Percentiles rank a stretch among this genome's conserved stretches.
Evolutionary conservation across 805 yeast species (phyloP).

Genomic region (Sugiyamaella americana): DNA sequence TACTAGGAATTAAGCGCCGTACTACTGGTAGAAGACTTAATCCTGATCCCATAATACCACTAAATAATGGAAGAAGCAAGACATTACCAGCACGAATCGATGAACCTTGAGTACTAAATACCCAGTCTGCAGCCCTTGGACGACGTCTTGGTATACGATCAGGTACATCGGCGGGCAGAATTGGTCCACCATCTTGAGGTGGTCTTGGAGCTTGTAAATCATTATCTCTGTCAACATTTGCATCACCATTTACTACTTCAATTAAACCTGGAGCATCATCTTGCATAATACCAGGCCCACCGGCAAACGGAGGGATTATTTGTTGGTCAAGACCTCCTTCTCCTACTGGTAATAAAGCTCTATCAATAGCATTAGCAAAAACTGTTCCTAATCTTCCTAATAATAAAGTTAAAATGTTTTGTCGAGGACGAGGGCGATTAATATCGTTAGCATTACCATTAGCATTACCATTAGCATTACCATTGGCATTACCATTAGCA

Average conservation of each 20-base stretch:
- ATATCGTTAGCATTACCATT: not conserved
- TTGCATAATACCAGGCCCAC: not conserved
- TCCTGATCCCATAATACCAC: slow-evolving; percentile 18
- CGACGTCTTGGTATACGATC: too few species aligned
- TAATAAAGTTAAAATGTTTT: slow-evolving; percentile 1
- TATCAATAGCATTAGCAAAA: slow-evolving; percentile 2
- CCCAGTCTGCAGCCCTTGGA: slow-evolving; percentile 18
- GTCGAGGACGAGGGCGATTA: not conserved
- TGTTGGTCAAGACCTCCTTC: not conserved
- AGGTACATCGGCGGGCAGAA: slow-evolving; percentile 1
- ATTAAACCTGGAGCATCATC: not conserved
- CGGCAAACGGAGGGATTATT: too few species aligned
- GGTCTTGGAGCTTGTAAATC: not conserved
- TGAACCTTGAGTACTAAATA: slow-evolving; percentile 13
- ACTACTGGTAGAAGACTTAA: slow-evolving; percentile 15
- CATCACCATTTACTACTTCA: not conserved
- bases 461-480: not conserved
- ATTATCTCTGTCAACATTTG: not conserved
- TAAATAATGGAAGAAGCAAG: slow-evolving; percentile 17
- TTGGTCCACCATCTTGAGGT: slow-evolving; percentile 3
- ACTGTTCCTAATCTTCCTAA: not conserved
- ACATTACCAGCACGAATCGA: slow-evolving; percentile 17
- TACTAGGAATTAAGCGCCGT: slow-evolving; percentile 15
- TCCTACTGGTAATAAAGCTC: slow-evolving; percentile 2
- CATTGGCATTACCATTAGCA: not conserved